Evolutionary conservation across 768 basidiomycete species (phyloP).

Genomic region (Tylopilus subfusipes): DNA sequence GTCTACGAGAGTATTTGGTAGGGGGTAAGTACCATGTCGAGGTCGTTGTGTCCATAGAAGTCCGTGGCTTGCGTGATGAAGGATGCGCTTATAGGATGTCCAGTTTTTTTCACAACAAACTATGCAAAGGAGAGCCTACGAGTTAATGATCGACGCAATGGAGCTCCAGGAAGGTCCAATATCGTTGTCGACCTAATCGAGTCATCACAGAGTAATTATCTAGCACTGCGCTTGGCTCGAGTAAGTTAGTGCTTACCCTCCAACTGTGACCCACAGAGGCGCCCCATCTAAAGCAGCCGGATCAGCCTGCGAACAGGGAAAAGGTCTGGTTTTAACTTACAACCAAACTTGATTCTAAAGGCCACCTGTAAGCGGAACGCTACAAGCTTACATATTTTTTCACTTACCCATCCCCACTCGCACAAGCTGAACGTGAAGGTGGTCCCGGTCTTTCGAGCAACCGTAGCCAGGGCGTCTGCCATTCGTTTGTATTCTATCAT

Average conservation of each 20-base stretch:
- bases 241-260: conserved; percentile 35
- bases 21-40: conserved; percentile 51
- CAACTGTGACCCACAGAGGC: conserved; percentile 37
- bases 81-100: conserved; percentile 45
- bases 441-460: conserved; percentile 45
- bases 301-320: neutral
- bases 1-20: neutral
- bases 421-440: conserved; percentile 60
- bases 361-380: neutral
- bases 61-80: conserved; percentile 60
- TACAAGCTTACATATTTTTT: neutral
- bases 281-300: conserved; percentile 31
- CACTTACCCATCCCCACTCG: conserved; percentile 61
- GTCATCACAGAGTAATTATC: neutral
- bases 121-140: conserved; percentile 31
- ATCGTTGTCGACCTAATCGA: conserved; percentile 14
- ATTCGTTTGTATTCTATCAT: conserved; percentile 54
- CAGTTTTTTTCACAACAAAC: neutral
- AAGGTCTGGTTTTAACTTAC: conserved; percentile 41
- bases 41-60: conserved; percentile 62
- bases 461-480: conserved; percentile 49
- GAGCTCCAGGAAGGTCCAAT: conserved; percentile 46
- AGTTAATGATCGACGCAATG: conserved; percentile 52
- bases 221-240: neutral
- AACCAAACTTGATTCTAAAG: conserved; percentile 56